A percentile compares a stretch with the other conserved stretches of the same genome.
Evolutionary conservation across 257 asterid species (phyloP).

Genomic region (Solanum appendiculatum): DNA sequence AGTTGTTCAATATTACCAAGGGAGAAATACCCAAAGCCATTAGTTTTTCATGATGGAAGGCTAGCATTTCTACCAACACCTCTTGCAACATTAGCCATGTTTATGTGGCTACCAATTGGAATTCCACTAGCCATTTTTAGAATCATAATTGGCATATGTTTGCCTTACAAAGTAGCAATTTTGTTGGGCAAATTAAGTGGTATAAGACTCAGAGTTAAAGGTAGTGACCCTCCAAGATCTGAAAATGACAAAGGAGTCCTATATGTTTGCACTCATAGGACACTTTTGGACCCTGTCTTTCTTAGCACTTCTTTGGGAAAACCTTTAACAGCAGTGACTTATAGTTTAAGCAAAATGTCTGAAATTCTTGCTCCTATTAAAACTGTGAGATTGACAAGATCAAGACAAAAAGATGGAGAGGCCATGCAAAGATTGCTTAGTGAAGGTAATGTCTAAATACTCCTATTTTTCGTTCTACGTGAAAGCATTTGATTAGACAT

Average conservation of each 20-base stretch:
- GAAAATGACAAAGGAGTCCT: conserved; percentile 37
- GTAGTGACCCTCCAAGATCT: conserved; percentile 15
- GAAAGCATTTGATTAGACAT: background rate
- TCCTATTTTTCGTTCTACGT: background rate
- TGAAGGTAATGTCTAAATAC: background rate
- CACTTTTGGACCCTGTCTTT: conserved; percentile 74
- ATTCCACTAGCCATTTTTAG: conserved; percentile 46
- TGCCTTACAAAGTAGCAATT: conserved; percentile 44
- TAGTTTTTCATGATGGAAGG: conserved; percentile 84
- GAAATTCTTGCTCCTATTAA: conserved; percentile 66
- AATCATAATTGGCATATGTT: conserved; percentile 30
- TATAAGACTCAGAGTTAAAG: conserved; percentile 24
- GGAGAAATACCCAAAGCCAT: conserved; percentile 67
- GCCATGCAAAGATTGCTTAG: conserved; percentile 42
- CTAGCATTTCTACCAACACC: conserved; percentile 88
- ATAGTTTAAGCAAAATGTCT: conserved; percentile 82
- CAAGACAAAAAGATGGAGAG: conserved; percentile 42
- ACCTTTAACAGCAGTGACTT: conserved; percentile 76
- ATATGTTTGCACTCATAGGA: conserved; percentile 80
- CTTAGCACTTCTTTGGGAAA: conserved; percentile 41
- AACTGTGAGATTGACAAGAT: conserved; percentile 59
- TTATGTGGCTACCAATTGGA: conserved; percentile 76
- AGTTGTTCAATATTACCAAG: conserved; percentile 34
- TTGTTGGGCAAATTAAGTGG: conserved; percentile 42
- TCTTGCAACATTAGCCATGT: conserved; percentile 50